Evolutionary conservation across 192 early-diverging fungal genomes (phyloP).

Genomic region (Backusella parvicylindrica): DNA sequence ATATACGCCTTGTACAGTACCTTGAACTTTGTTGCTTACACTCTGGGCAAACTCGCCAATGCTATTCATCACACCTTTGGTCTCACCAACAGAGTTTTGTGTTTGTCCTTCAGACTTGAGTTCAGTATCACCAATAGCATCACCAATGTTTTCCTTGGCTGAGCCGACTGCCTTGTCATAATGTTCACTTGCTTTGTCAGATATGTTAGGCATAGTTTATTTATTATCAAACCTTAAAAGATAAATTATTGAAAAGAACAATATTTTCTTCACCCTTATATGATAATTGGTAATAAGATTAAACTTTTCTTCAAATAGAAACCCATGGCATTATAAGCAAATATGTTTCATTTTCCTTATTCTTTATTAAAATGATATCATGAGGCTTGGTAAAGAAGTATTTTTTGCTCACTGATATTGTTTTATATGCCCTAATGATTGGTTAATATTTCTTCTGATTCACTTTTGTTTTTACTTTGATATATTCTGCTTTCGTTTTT

Average conservation of each 20-base stretch:
- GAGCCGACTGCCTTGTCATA: background rate
- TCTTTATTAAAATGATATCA: background rate
- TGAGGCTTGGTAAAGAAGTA: background rate
- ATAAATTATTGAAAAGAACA: background rate
- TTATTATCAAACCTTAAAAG: background rate
- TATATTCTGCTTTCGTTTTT: background rate
- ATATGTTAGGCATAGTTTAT: background rate
- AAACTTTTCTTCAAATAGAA: background rate
- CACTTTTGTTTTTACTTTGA: background rate
- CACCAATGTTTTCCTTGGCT: background rate
- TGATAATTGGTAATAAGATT: background rate
- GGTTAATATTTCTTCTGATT: background rate
- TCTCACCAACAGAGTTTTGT: background rate
- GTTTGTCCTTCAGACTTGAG: background rate
- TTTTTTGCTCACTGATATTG: too few species aligned
- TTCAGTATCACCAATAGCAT: background rate
- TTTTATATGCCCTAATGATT: background rate
- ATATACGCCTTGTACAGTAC: background rate
- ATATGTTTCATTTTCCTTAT: background rate
- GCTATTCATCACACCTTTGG: background rate
- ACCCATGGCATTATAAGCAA: background rate
- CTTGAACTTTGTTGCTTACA: background rate
- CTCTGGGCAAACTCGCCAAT: background rate
- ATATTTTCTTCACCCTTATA: background rate
- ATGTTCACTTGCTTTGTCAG: background rate